Percentiles rank a stretch among this genome's conserved stretches.
Conservation (phyloP, 2,329 filamentous ascomycete genomes). For the Pochonia chlamydosporia region DNA sequence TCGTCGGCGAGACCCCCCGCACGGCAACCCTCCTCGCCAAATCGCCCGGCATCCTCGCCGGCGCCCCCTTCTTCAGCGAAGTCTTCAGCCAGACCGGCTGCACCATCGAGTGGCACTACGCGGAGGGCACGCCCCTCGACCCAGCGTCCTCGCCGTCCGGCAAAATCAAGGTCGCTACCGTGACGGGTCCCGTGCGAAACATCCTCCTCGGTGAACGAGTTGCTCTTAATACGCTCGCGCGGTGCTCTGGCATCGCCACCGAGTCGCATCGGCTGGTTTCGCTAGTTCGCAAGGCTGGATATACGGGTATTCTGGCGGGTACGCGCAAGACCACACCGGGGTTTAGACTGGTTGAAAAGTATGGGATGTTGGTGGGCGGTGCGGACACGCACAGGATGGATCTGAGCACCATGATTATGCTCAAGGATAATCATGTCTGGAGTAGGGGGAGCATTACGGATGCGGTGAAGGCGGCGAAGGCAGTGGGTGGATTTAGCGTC, state of each 20-base stretch:
- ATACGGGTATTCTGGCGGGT: slow-evolving; percentile 79
- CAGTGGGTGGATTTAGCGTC: slow-evolving; percentile 79
- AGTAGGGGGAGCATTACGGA: slow-evolving; percentile 79
- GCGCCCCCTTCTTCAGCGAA: slow-evolving; percentile 91
- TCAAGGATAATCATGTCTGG: slow-evolving; percentile 99
- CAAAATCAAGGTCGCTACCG: slow-evolving; percentile 67
- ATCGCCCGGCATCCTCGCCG: slow-evolving; percentile 75
- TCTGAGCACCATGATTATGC: slow-evolving; percentile 91
- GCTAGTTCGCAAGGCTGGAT: slow-evolving; percentile 60
- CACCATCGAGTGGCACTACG: slow-evolving; percentile 80
- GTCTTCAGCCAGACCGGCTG: slow-evolving; percentile 87
- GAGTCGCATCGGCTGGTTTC: slow-evolving; percentile 51
- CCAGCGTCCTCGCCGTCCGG: slow-evolving; percentile 28
- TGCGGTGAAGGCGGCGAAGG: slow-evolving; percentile 77
- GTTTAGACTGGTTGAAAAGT: slow-evolving; percentile 94
- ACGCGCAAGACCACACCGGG: slow-evolving; percentile 97
- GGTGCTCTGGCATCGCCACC: slow-evolving; percentile 87
- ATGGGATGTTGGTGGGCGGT: slow-evolving; percentile 91
- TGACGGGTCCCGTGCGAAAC: slow-evolving; percentile 72
- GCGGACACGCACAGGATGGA: slow-evolving; percentile 91
- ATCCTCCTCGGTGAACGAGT: slow-evolving; percentile 90
- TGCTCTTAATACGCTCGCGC: slow-evolving; percentile 81
- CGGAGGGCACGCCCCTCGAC: slow-evolving; percentile 67
- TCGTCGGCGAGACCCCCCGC: slow-evolving; percentile 68
- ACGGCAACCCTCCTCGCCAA: slow-evolving; percentile 65